Evolutionary conservation across 2,329 filamentous ascomycete species (phyloP).

Genomic region (Cladosporium sp.): DNA sequence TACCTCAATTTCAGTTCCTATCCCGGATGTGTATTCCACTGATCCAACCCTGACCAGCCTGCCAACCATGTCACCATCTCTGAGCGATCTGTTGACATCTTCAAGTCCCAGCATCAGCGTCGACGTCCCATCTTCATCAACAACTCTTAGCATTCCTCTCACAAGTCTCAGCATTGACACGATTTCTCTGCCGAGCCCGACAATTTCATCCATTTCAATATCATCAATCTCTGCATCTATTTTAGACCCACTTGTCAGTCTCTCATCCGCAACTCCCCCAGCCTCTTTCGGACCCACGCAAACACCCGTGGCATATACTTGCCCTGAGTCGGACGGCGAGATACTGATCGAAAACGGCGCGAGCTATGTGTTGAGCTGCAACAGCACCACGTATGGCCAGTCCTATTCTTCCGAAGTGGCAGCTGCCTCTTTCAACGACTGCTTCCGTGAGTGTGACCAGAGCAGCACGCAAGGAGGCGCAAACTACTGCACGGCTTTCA

Average conservation of each 20-base stretch:
- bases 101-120: no score
- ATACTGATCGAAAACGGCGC: slow-evolving; percentile 20
- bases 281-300: slow-evolving; percentile 17
- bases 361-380: slow-evolving; percentile 21
- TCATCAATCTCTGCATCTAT: not conserved
- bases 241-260: not conserved
- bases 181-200: no score
- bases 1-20: no score
- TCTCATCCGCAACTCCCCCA: slow-evolving; percentile 16
- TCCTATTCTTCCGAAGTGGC: slow-evolving; percentile 15
- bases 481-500: slow-evolving; percentile 23
- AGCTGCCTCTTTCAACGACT: slow-evolving; percentile 21
- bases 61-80: no score
- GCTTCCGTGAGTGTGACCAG: slow-evolving; percentile 21
- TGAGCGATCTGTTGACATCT: no score
- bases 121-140: no score
- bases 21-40: no score
- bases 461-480: slow-evolving; percentile 16
- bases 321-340: slow-evolving; percentile 18
- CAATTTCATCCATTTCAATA: no score
- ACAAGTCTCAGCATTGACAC: no score
- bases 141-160: no score
- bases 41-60: no score
- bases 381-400: slow-evolving; percentile 16
- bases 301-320: slow-evolving; percentile 18